Evolutionary conservation across 2,329 filamentous ascomycete species (phyloP), one percentile per base, ranked within the genome.

Genomic region (Helminthosporium solani): DNA sequence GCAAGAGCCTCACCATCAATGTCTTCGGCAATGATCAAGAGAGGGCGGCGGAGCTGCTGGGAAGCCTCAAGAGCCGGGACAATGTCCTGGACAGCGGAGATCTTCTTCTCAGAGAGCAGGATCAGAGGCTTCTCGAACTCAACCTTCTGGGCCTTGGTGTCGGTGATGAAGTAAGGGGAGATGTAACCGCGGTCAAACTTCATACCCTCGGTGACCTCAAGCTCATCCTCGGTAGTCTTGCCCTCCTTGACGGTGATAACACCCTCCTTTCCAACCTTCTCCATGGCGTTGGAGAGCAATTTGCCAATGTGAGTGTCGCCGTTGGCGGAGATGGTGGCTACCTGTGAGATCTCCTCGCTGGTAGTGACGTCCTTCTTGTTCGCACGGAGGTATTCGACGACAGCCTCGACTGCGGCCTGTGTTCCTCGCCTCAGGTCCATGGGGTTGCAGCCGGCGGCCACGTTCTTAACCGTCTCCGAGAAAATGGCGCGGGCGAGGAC

Each of bases 231-330:
- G 70, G 95, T 86, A 50, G 94, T 97, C 87, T 97, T 99, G 72
- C 94, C 94, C 82, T 99, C 94, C 87, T 99, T 99, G 70, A 97
- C 92, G 48, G 94, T 99, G 74, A 99, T 99, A 69, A 99, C 94
- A 81, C 94, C 94, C 80, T 99, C 94, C 84, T 99, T 99, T 76
- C 94, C 94, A 56, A 99, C 94, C 83, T 95, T 96, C 83, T 99
- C 94, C 94, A 99, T 99, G 63, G 94, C 94, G 71, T 85, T 96
- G 70, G 94, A 91, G 73, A 99, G 94, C 70, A 99, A 84, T 77
- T 90, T 86, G 65, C 94, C 94, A 67, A 99, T 89, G 77, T 96
- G 91, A 49, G 84, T 84, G 71, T 99, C 94, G 61, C 94, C 94
- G 77, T 99, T 99, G 73, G 94, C 94, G 63, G 86, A 92, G 78